Evolutionary conservation across 352 stramenopile species (phyloP), one percentile per base, ranked within the genome.

Genomic region (Pythium guiyangense): DNA sequence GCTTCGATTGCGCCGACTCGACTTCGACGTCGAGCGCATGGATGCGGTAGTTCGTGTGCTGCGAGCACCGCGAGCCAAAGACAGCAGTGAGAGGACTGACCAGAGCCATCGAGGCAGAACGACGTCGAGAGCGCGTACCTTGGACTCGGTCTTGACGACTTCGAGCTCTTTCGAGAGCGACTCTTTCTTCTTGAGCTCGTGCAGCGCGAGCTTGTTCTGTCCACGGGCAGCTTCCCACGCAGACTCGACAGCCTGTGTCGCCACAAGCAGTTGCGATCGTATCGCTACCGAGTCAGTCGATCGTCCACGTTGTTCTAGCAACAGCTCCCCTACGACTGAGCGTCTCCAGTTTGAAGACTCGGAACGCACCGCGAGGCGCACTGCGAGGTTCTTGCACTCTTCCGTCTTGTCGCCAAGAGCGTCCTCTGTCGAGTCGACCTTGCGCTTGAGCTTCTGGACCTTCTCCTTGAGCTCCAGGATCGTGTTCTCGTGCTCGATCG

Each of bases 121-220:
- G 17, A 42, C 6, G 14, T 12, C 22, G 29, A n/a, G 46, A 20
- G 11, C 26, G 52, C 64, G 43, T 57, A 73, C 74, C 68, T 88
- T 86, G 20, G 74, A 86, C 49, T 87, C 77, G 2, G 71, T 76
- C 60, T 88, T 90, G 42, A 85, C 72, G 27, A 54, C 71, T 56
- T 87, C 74, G 12, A 88, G 69, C 53, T 87, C 76, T 52, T 88
- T 90, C 14, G 76, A 77, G 6, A 88, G 55, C 26, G 76, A 75
- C 37, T 90, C 74, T 27, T 83, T 87, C 60, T 89, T 92, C 61
- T 89, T 91, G n/a, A 90, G 77, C 60, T 86, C 74, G n/a, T 87
- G 75, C 3, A 90, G 47, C 12, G 77, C 76, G 49, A 77, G 77
- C 48, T 88, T 89, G 72, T 92, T 92, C 61, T 92, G 78, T 10